These are phyloP conservation scores for Solanum pennellii DNA, from an alignment of 257 asterid species.

Conservation along the genomic window DNA sequence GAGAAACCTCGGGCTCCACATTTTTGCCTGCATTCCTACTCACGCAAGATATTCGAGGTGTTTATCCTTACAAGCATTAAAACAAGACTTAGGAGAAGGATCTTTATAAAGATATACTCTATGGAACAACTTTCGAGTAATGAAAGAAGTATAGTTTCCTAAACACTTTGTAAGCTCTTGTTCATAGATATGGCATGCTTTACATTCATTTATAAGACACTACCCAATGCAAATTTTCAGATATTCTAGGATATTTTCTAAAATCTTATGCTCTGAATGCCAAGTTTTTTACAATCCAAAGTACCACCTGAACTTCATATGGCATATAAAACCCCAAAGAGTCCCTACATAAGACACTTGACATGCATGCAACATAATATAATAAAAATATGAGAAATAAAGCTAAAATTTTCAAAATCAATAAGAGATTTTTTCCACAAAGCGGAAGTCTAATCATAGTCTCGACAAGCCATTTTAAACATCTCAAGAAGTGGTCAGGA, in stretches of 20 bases:
- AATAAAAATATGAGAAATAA: not conserved
- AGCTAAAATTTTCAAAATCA: not conserved
- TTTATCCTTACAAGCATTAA: not conserved
- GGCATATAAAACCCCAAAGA: not conserved
- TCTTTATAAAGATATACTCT: no score
- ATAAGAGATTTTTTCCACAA: not conserved
- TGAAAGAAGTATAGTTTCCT: not conserved
- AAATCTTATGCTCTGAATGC: not conserved
- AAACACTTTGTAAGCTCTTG: not conserved
- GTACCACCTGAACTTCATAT: not conserved
- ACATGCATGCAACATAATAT: not conserved
- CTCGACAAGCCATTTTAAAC: not conserved
- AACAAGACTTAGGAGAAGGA: not conserved
- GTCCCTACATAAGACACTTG: not conserved
- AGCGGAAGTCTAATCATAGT: not conserved
- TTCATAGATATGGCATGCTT: no score
- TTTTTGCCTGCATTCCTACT: not conserved
- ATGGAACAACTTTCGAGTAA: not conserved
- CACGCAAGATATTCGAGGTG: rapidly evolving
- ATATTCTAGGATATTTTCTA: not conserved
- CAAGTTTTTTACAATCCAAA: not conserved
- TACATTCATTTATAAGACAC: not conserved
- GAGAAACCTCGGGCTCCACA: not conserved
- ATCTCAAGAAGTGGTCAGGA: not conserved
- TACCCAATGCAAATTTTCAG: not conserved